Evolutionary conservation across 495 filamentous ascomycete species (phyloP).

Genomic region (Hypomontagnella monticulosa): DNA sequence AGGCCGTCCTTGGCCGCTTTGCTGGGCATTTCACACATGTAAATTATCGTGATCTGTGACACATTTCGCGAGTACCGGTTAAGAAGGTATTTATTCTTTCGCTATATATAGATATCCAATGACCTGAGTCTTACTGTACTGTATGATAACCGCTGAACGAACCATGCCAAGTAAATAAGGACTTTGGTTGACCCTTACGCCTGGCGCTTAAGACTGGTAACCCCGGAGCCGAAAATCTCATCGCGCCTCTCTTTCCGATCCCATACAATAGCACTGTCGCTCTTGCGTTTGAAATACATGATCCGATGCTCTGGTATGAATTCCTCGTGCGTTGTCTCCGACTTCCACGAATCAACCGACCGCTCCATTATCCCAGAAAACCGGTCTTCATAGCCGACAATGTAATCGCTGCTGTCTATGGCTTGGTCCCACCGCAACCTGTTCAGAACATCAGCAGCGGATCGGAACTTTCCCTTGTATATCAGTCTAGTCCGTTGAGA

Average conservation of each 20-base stretch:
- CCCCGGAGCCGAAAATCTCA: slow-evolving; percentile 55
- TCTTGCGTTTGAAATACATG: slow-evolving; percentile 70
- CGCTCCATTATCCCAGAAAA: slow-evolving; percentile 74
- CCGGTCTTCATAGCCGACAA: slow-evolving; percentile 80
- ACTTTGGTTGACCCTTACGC: neutral
- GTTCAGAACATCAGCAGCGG: slow-evolving; percentile 71
- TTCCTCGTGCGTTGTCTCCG: slow-evolving; percentile 80
- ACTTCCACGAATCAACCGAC: slow-evolving; percentile 72
- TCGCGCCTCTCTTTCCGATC: slow-evolving; percentile 61
- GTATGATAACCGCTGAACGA: slow-evolving; percentile 8
- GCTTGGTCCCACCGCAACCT: slow-evolving; percentile 76
- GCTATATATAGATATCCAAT: too few relatives aligned
- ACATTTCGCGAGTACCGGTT: too few relatives aligned
- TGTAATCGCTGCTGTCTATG: slow-evolving; percentile 68
- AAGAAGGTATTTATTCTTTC: too few relatives aligned
- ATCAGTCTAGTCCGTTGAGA: slow-evolving; percentile 17
- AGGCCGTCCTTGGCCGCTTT: neutral
- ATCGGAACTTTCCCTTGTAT: slow-evolving; percentile 50
- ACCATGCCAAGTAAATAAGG: neutral
- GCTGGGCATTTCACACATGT: too few relatives aligned
- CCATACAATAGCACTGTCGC: slow-evolving; percentile 68
- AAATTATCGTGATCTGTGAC: too few relatives aligned
- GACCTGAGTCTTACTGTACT: neutral
- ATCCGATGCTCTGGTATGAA: slow-evolving; percentile 87
- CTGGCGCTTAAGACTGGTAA: slow-evolving; percentile 19